Base-by-base conservation (phyloP, 306 rosid genomes). In the Senna tora region DNA sequence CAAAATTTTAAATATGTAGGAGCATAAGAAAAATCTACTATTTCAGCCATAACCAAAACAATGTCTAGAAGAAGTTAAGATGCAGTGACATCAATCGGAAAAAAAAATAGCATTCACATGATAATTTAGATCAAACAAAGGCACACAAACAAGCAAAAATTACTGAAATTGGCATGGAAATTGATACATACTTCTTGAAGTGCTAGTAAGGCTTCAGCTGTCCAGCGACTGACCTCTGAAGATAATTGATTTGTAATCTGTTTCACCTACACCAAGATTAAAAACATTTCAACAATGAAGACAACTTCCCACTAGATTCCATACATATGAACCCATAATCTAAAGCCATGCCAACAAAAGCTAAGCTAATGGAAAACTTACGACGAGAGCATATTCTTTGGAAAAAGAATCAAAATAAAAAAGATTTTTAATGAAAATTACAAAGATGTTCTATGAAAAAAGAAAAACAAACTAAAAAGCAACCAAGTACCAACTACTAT, bases 101-200 rank as follows among this genome's bases (percentile, higher is more conserved):
- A 33, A 30, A 25, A 43, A 17, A n/a, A 64, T 6, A 54, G 8
- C 60, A 51, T 45, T 21, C 17, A 36, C 71, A 56, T 8, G 43
- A 47, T 42, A 32, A 34, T 65, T 59, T 41, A 61, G 43, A 61
- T 67, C 22, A 71, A 41, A 65, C 50, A 76, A 45, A 42, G 52
- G 67, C 51, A 43, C 15, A 36, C 55, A 36, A n/a, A 59, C 15
- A 33, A n/a, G 46, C 5, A 47, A 19, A n/a, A 7, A 76, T 38
- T 19, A 57, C 62, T 55, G 20, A 74, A 73, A 61, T 53, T 74
- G 16, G 63, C 59, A 51, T 32, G 75, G 54, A 75, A 73, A 61
- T 71, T 53, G 68, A 63, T 16, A 58, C 11, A 47, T 84, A 92
- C 98, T 90, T 92, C 98, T 69, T 92, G 98, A 51, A 90, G 82